Base-by-base conservation (phyloP, 345 rosid genomes). In the Hevea brasiliensis region DNA sequence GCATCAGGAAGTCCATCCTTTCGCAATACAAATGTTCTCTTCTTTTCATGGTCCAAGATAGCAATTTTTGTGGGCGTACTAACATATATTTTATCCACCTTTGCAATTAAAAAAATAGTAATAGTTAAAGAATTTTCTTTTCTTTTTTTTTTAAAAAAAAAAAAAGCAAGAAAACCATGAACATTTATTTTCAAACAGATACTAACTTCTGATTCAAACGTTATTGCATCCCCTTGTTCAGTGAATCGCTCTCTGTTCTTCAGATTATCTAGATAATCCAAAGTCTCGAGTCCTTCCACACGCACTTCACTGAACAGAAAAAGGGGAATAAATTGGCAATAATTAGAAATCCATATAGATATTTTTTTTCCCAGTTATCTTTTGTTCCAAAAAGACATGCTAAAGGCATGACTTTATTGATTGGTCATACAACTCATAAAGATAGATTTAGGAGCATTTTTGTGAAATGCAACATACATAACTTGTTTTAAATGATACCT, bases 71-170 rank as follows among this genome's bases (percentile, higher is more conserved):
- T 79, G 41, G 97, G 97, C 53, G 95, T 90, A 69, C 95, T 87
- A 69, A 92, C 90, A 77, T 92, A 92, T 72, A 92, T 77, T 81
- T 87, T 89, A 80, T 94, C 94, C 79, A 85, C 83, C 98, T 88
- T 64, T 44, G 57, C 15, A 15, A 40, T 32, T 29, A 51, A 50
- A 66, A 21, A 32, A 14, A 57, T 47, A 50, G 17, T 50, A 17
- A 50, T 18, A 15, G 0, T 50, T 50, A 50, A 15, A 15, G 20
- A 17, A 50, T n/a, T n/a, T n/a, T n/a, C n/a, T n/a, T n/a, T n/a
- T n/a, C n/a, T n/a, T n/a, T n/a, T n/a, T n/a, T n/a, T n/a, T n/a
- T n/a, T 50, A 32, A 0, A 37, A 13, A 14, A 48, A 47, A 56
- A 54, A 50, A 66, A 14, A 9, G 6, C 64, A 64, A 74, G 11